phyloP scores from a whole-genome alignment of 2,329 filamentous ascomycete species.

The Neodidymelliopsis sp. region DNA sequence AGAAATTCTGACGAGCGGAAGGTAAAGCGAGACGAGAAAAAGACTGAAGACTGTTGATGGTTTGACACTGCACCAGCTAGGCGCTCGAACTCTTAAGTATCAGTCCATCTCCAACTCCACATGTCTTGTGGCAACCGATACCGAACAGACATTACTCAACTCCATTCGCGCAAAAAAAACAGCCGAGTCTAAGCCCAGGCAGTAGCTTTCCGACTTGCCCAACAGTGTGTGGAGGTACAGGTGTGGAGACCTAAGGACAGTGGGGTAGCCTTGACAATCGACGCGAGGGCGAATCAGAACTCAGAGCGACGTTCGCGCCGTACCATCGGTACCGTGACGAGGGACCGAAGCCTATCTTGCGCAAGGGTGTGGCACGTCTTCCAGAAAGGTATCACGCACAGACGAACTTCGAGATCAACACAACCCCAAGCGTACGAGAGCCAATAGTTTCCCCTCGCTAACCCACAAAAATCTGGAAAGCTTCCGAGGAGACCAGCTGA shows the following conservation, averaged over 20 bases:
- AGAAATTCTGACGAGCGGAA: constrained; percentile 23
- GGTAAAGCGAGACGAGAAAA: constrained; percentile 19
- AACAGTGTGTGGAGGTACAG: too few relatives aligned
- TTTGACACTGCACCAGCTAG: constrained; percentile 14
- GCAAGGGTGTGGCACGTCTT: constrained; percentile 29
- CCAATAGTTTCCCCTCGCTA: constrained; percentile 25
- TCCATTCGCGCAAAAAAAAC: constrained; percentile 2
- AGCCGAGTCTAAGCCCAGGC: background rate
- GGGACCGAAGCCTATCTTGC: too few relatives aligned
- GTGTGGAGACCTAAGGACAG: too few relatives aligned
- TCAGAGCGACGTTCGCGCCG: too few relatives aligned
- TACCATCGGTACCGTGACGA: too few relatives aligned
- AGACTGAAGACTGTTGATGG: constrained; percentile 2
- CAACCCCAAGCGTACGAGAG: background rate
- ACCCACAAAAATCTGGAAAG: constrained; percentile 16
- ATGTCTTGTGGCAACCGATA: constrained; percentile 18
- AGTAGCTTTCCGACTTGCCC: constrained; percentile 4
- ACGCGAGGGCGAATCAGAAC: too few relatives aligned
- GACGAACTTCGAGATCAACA: background rate
- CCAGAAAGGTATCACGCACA: background rate
- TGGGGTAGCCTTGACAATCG: too few relatives aligned
- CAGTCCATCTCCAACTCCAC: constrained; percentile 17
- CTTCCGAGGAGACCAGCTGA: constrained; percentile 15
- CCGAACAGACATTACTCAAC: constrained; percentile 12
- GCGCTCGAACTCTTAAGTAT: constrained; percentile 33